Conservation (phyloP, 2,329 filamentous ascomycete species). For the Thelonectria rubi region DNA sequence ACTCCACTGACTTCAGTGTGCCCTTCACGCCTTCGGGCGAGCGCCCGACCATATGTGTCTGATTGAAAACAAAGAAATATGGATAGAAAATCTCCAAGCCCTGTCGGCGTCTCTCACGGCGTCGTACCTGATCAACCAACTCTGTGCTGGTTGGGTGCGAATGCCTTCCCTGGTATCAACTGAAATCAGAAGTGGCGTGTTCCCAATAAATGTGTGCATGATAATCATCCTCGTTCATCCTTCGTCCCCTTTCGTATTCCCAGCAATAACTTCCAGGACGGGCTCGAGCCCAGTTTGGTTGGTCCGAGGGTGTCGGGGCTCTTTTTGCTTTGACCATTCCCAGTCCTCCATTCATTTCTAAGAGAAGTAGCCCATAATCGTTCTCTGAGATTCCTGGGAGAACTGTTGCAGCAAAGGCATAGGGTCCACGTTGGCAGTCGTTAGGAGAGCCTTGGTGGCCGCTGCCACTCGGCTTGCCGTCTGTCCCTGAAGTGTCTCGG, state of each 20-base stretch:
- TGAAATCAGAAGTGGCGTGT: conserved; percentile 34
- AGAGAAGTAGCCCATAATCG: conserved; percentile 80
- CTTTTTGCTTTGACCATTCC: conserved; percentile 16
- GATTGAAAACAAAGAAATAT: conserved; percentile 16
- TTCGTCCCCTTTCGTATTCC: conserved; percentile 20
- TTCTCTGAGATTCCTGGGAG: conserved; percentile 80
- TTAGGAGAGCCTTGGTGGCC: conserved; percentile 81
- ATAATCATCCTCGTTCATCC: conserved; percentile 28
- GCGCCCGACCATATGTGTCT: conserved; percentile 11
- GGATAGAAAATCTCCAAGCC: conserved; percentile 24
- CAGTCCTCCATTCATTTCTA: conserved; percentile 48
- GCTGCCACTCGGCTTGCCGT: conserved; percentile 79
- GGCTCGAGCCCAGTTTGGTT: conserved; percentile 2
- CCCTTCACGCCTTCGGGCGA: conserved; percentile 14
- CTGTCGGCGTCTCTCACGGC: conserved; percentile 17
- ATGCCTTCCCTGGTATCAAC: conserved; percentile 38
- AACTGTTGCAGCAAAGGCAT: conserved; percentile 79
- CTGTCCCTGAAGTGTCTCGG: conserved; percentile 87
- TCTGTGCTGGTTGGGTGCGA: conserved; percentile 26
- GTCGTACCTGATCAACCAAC: conserved; percentile 24
- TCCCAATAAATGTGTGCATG: conserved; percentile 34
- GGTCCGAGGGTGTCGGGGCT: conserved; percentile 10
- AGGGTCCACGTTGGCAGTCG: conserved; percentile 77
- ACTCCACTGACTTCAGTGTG: neutral
- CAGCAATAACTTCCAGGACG: conserved; percentile 27